Evolutionary conservation across 2,329 filamentous ascomycete species (phyloP).

Genomic region (Sporothrix dimorphospora): DNA sequence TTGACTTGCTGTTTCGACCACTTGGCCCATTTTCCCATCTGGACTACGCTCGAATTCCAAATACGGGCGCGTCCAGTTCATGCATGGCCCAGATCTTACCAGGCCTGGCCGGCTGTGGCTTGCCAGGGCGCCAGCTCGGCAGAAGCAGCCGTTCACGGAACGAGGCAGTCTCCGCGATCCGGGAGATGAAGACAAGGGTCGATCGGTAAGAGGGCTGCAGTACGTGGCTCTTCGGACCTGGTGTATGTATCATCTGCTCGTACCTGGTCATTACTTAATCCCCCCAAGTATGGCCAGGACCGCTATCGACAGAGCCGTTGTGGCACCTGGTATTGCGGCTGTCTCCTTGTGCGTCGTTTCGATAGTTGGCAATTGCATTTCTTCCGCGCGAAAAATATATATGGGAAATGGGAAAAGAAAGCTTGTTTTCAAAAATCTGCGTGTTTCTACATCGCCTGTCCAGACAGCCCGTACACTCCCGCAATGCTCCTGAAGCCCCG

Average conservation of each 20-base stretch:
- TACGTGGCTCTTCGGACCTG: not conserved
- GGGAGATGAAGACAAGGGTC: not conserved
- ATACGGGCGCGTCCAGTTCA: not conserved
- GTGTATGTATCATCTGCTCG: not conserved
- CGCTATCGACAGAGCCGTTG: too few relatives aligned
- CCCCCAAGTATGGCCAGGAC: too few relatives aligned
- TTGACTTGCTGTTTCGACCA: not conserved
- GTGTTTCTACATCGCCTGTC: not conserved
- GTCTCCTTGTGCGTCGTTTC: too few relatives aligned
- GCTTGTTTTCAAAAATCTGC: not conserved
- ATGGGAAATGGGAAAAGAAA: not conserved
- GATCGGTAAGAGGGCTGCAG: not conserved
- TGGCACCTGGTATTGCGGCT: too few relatives aligned
- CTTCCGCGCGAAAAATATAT: too few relatives aligned
- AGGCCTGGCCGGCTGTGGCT: not conserved
- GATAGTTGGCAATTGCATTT: too few relatives aligned
- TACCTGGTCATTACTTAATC: not conserved
- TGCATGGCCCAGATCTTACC: not conserved
- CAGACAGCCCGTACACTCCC: not conserved
- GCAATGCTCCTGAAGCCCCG: not conserved
- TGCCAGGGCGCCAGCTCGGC: slow-evolving; percentile 3
- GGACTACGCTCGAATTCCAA: slow-evolving; percentile 6
- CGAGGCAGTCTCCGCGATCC: slow-evolving; percentile 11
- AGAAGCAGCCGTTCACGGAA: not conserved
- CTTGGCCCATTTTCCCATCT: not conserved